Evolutionary conservation across 805 yeast species (phyloP).

Genomic region (Groenewaldozyma salmanticensis): DNA sequence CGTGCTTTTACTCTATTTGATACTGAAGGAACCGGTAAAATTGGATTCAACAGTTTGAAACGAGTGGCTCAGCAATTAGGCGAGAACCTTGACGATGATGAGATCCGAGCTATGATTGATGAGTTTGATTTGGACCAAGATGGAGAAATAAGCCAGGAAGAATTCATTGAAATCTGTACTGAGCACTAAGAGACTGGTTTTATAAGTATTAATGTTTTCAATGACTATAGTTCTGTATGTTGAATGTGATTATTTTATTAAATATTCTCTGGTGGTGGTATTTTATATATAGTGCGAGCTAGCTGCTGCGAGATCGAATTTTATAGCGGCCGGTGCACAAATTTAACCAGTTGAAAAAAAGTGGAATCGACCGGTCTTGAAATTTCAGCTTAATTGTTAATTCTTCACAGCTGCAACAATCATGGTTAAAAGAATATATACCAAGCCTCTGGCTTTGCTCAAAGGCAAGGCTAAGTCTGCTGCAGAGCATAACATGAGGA

Average conservation of each 20-base stretch:
- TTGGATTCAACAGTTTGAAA: slow-evolving; percentile 69
- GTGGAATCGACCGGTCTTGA: too few species aligned
- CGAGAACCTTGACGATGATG: slow-evolving; percentile 86
- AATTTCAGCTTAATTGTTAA: too few species aligned
- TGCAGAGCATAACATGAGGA: slow-evolving; percentile 9
- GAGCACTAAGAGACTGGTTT: slow-evolving; percentile 34
- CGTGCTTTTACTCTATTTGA: slow-evolving; percentile 87
- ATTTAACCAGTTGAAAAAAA: too few species aligned
- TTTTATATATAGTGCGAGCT: too few species aligned
- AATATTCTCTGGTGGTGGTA: too few species aligned
- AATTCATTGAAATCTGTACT: slow-evolving; percentile 79
- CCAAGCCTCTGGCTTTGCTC: slow-evolving; percentile 13
- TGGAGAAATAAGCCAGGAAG: slow-evolving; percentile 88
- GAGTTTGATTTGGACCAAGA: slow-evolving; percentile 95
- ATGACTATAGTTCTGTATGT: too few species aligned
- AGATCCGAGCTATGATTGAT: slow-evolving; percentile 91
- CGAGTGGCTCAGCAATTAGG: slow-evolving; percentile 89
- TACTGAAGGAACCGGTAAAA: slow-evolving; percentile 79
- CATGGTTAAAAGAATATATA: slow-evolving; percentile 15
- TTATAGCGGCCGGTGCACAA: too few species aligned
- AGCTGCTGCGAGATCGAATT: too few species aligned
- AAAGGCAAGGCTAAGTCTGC: slow-evolving; percentile 14
- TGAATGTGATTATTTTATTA: too few species aligned
- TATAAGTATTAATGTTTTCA: too few species aligned
- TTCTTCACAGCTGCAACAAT: too few species aligned